Base-by-base conservation (phyloP, 176 grass and related monocot genomes). In the Ananas comosus region DNA sequence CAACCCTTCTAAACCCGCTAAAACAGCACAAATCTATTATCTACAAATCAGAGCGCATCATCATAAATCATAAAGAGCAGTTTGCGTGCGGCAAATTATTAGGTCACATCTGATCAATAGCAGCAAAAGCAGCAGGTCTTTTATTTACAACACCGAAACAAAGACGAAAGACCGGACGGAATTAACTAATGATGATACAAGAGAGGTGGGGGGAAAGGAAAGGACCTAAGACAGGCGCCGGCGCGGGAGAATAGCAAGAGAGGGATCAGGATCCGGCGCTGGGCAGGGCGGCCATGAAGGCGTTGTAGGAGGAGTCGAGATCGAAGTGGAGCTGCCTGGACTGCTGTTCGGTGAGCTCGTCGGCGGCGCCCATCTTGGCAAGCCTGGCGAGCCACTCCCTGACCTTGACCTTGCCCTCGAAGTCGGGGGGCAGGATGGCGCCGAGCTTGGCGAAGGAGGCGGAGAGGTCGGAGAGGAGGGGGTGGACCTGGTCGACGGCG, bases 261-360 rank as follows among this genome's bases (percentile, higher is more conserved):
- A 12, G 56, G 21, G 17, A 75, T 91, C 74, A 92, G n/a, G 79
- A 64, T 10, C 84, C 86, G 0, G 79, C 84, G 3, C 72, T 84
- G n/a, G 93, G 93, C 28, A 97, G 84, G 3, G 93, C 90, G 13
- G 93, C 89, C 89, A 92, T 83, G 72, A 97, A 97, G 1, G 83
- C 68, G 23, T 81, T 92, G 48, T 97, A 97, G 0, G 93, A 91
- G 1, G 88, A 92, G 14, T 97, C 93, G 9, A 97, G 84, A 22
- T 97, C 93, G 66, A 97, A 97, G 47, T 97, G 81, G 71, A 97
- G 86, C 74, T 92, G 93, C 65, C 93, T 86, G 0, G 93, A 88
- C 83, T 96, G 93, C 76, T 90, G 89, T 53, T 96, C 93, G 0
- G 93, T 92, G 59, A 96, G 81, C 79, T 96, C 93, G 13, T 96